Percentiles rank a stretch among this genome's conserved stretches.
Conservation (phyloP, 129 eudicot genomes). For the Escallonia rubra region DNA sequence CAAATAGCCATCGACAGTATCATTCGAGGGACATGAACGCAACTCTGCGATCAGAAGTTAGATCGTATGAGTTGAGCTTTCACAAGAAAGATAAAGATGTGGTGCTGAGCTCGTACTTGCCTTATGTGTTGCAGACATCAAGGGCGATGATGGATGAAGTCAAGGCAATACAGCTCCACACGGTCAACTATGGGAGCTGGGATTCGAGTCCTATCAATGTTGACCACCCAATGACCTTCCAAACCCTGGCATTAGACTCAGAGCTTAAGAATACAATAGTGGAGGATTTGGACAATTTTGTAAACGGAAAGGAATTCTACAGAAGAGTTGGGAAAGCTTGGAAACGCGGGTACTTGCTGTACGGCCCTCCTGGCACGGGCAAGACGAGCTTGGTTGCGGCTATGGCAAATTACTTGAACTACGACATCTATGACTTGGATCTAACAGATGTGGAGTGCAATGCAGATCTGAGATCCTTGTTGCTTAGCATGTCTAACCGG, state of each 20-base stretch:
- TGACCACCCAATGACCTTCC: conserved; percentile 49
- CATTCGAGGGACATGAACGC: conserved; percentile 11
- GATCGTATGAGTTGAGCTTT: conserved; percentile 32
- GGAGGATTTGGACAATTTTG: conserved; percentile 35
- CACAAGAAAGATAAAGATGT: conserved; percentile 32
- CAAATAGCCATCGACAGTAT: conserved; percentile 5
- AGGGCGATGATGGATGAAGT: conserved; percentile 19
- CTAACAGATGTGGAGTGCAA: conserved; percentile 20
- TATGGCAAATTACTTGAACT: conserved; percentile 47
- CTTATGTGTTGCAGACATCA: conserved; percentile 27
- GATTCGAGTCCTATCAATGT: conserved; percentile 22
- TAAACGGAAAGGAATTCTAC: conserved; percentile 35
- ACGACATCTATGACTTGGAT: conserved; percentile 35
- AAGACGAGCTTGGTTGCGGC: conserved; percentile 49
- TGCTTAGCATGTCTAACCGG: conserved; percentile 33
- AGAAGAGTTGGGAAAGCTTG: conserved; percentile 45
- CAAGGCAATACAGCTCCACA: conserved; percentile 28
- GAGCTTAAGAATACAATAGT: conserved; percentile 29
- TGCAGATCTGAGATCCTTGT: conserved; percentile 31
- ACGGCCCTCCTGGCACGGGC: conserved; percentile 50
- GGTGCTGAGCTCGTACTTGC: conserved; percentile 34
- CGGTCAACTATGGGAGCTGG: conserved; percentile 17
- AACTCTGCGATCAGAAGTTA: conserved; percentile 11
- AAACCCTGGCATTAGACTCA: conserved; percentile 38
- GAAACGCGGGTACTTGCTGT: conserved; percentile 48